Percentiles rank a stretch among this genome's conserved stretches.
phyloP scores from a whole-genome alignment of 2,329 filamentous ascomycete genomes.

The Pseudodiploospora longispora region DNA sequence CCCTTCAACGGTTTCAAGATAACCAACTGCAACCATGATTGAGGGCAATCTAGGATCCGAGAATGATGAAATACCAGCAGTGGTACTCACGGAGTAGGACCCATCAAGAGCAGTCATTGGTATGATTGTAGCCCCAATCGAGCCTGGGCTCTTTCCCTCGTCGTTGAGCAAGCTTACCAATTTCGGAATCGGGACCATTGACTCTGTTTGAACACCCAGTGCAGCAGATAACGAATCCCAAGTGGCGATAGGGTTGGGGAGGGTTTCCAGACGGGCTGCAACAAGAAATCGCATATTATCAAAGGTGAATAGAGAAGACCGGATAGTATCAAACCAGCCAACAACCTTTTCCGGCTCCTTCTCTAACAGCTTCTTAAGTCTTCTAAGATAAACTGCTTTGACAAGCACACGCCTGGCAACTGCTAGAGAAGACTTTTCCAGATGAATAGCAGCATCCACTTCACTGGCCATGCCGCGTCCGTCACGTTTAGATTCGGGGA shows the following conservation, averaged over 20 bases:
- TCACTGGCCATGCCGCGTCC: conserved; percentile 61
- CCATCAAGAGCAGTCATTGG: conserved; percentile 91
- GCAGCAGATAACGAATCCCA: conserved; percentile 54
- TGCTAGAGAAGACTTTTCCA: conserved; percentile 65
- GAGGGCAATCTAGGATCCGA: conserved; percentile 72
- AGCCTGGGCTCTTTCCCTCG: conserved; percentile 67
- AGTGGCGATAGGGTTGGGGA: conserved; percentile 65
- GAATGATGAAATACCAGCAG: conserved; percentile 66
- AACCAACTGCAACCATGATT: conserved; percentile 79
- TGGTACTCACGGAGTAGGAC: conserved; percentile 73
- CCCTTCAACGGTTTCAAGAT: conserved; percentile 88
- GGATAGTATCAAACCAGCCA: conserved; percentile 67
- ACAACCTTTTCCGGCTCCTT: conserved; percentile 70
- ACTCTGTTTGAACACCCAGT: conserved; percentile 30
- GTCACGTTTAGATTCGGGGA: conserved; percentile 85
- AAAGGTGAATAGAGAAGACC: conserved; percentile 68
- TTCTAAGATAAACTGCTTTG: conserved; percentile 78
- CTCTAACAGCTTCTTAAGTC: conserved; percentile 71
- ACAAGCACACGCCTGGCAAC: conserved; percentile 77
- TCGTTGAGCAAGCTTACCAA: conserved; percentile 64
- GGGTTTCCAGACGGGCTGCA: conserved; percentile 67
- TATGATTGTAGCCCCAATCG: conserved; percentile 66
- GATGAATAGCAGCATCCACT: conserved; percentile 70
- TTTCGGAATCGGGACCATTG: conserved; percentile 61
- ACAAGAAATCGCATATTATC: conserved; percentile 82